Evolutionary conservation across 2,329 filamentous ascomycete genomes (phyloP).

Genomic region (Cercospora zeina): DNA sequence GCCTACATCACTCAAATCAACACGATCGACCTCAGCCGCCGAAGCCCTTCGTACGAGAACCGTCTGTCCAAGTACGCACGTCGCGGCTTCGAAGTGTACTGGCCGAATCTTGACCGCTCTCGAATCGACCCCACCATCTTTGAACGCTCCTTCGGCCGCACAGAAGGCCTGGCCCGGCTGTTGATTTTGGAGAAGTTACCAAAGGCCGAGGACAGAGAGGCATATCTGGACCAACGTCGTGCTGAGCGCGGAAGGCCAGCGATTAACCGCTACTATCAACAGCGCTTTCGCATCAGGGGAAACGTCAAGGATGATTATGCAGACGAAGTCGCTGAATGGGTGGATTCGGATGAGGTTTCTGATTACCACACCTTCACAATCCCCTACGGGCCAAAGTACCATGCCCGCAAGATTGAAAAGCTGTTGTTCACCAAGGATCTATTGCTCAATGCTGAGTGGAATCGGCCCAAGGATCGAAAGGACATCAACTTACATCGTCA

Average conservation of each 20-base stretch:
- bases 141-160: constrained; percentile 74
- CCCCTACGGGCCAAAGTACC: constrained; percentile 60
- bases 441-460: constrained; percentile 84
- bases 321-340: constrained; percentile 82
- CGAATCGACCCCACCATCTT: constrained; percentile 83
- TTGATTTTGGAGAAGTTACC: constrained; percentile 79
- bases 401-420: constrained; percentile 73
- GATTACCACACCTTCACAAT: constrained; percentile 70
- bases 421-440: constrained; percentile 79
- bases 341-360: constrained; percentile 71
- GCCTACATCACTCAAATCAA: constrained; percentile 83
- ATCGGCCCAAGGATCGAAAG: constrained; percentile 67
- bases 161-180: constrained; percentile 73
- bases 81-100: constrained; percentile 81
- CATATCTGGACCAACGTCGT: constrained; percentile 69
- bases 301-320: constrained; percentile 77
- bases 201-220: constrained; percentile 64
- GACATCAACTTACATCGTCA: constrained; percentile 77
- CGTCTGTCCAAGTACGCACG: constrained; percentile 82
- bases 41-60: constrained; percentile 85
- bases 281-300: constrained; percentile 53
- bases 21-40: constrained; percentile 72
- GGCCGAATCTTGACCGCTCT: constrained; percentile 71
- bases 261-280: constrained; percentile 47
- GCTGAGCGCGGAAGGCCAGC: constrained; percentile 69